These are phyloP conservation scores for Trametes sanguinea DNA, from an alignment of 768 basidiomycete genomes.

Conservation along the genomic window DNA sequence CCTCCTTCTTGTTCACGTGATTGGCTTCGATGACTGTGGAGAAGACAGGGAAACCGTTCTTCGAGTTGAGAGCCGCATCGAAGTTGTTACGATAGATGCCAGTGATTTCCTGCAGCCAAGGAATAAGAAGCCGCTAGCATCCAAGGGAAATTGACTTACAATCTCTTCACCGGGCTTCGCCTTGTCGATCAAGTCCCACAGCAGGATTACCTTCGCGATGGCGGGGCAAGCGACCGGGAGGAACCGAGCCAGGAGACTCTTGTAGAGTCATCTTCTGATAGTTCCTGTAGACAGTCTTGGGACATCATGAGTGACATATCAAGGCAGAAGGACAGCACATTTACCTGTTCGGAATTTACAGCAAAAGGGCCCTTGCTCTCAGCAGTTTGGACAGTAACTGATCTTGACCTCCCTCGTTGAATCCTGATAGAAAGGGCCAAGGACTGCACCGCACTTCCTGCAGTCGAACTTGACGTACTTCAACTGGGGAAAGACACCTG, in stretches of 20 bases:
- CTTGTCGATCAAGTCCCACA: constrained; percentile 98
- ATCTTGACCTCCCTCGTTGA: constrained; percentile 92
- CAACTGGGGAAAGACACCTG: constrained; percentile 97
- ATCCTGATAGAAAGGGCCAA: constrained; percentile 98
- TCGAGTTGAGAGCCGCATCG: constrained; percentile 95
- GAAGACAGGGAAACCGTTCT: constrained; percentile 99
- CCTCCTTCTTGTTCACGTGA: constrained; percentile 98
- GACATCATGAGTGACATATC: constrained; percentile 1
- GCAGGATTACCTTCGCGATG: constrained; percentile 96
- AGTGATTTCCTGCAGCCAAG: constrained; percentile 77
- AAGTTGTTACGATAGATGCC: constrained; percentile 99
- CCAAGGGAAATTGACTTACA: constrained; percentile 46
- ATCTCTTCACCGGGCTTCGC: constrained; percentile 99
- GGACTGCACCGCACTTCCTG: constrained; percentile 86
- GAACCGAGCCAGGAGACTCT: constrained; percentile 96
- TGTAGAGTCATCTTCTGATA: constrained; percentile 99
- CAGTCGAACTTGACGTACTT: constrained; percentile 99
- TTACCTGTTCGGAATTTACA: constrained; percentile 94
- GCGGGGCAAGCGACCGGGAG: constrained; percentile 93
- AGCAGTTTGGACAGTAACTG: constrained; percentile 92
- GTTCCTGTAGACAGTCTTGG: constrained; percentile 93
- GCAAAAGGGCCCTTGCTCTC: constrained; percentile 94
- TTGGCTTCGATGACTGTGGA: constrained; percentile 98
- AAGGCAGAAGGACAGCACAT: neutral
- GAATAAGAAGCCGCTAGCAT: neutral